A percentile compares a stretch with the other conserved stretches of the same genome.
These are phyloP conservation scores for Fusarium agapanthi DNA, from an alignment of 2,329 filamentous ascomycete species.

Conservation along the genomic window DNA sequence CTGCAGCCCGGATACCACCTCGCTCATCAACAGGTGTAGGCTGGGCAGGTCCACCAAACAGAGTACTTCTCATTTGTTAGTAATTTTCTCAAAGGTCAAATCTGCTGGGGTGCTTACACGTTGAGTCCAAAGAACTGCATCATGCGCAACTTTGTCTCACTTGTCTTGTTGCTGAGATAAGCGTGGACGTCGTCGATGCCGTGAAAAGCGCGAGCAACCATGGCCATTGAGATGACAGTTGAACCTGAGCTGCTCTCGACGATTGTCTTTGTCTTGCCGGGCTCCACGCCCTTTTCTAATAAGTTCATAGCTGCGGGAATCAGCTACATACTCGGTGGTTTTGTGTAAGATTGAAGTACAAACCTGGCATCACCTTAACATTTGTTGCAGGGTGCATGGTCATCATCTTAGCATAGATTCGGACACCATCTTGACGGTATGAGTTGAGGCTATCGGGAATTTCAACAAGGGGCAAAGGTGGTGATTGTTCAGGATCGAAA, in stretches of 20 bases:
- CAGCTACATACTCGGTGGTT: neutral
- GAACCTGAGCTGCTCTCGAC: slow-evolving; percentile 70
- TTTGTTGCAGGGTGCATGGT: slow-evolving; percentile 69
- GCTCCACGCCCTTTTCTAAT: slow-evolving; percentile 55
- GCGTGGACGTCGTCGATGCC: slow-evolving; percentile 54
- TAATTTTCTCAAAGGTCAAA: neutral
- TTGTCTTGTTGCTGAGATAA: slow-evolving; percentile 60
- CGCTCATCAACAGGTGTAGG: slow-evolving; percentile 45
- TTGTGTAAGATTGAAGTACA: neutral
- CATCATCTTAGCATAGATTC: slow-evolving; percentile 73
- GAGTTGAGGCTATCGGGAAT: slow-evolving; percentile 65
- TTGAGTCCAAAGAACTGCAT: slow-evolving; percentile 48
- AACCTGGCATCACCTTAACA: slow-evolving; percentile 68
- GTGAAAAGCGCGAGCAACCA: slow-evolving; percentile 46
- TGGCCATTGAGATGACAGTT: slow-evolving; percentile 66
- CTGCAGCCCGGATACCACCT: slow-evolving; percentile 45
- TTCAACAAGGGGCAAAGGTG: slow-evolving; percentile 68
- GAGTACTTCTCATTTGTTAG: slow-evolving; percentile 35
- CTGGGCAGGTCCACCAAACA: slow-evolving; percentile 47
- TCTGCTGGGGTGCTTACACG: slow-evolving; percentile 37
- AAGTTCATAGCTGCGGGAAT: slow-evolving; percentile 52
- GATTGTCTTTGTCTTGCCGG: slow-evolving; percentile 59
- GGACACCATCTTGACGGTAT: slow-evolving; percentile 63
- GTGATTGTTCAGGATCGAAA: slow-evolving; percentile 65
- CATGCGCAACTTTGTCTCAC: slow-evolving; percentile 44